These are phyloP conservation scores for Hypocreales sp. DNA, from an alignment of 2,329 filamentous ascomycete species.

Conservation along the genomic window DNA sequence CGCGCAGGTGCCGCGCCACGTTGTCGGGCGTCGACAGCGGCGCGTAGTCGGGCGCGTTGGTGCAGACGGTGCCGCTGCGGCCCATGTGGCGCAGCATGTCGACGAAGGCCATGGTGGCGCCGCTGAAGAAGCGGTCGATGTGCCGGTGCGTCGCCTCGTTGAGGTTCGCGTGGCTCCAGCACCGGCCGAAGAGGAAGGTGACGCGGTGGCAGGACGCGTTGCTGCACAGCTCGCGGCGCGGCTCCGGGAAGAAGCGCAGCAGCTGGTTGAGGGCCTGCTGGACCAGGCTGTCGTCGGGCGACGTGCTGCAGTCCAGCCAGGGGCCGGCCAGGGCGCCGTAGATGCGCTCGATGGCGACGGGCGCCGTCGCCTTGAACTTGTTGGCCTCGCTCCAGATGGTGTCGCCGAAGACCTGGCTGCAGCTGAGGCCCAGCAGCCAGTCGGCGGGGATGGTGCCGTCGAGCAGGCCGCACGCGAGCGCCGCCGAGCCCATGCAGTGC, in stretches of 20 bases:
- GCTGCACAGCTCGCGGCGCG: slow-evolving; percentile 40
- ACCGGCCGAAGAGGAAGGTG: slow-evolving; percentile 42
- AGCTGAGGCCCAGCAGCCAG: slow-evolving; percentile 43
- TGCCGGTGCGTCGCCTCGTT: slow-evolving; percentile 50
- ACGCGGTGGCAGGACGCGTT: slow-evolving; percentile 46
- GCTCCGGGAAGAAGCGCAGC: slow-evolving; percentile 41
- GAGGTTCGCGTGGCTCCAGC: slow-evolving; percentile 48
- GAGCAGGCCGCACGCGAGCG: slow-evolving; percentile 40
- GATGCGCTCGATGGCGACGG: slow-evolving; percentile 30
- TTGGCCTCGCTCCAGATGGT: slow-evolving; percentile 41
- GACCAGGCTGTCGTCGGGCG: slow-evolving; percentile 23
- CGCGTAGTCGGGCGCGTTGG: slow-evolving; percentile 31
- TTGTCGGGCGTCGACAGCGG: slow-evolving; percentile 34
- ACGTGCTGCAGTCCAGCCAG: slow-evolving; percentile 39
- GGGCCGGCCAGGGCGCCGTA: slow-evolving; percentile 31
- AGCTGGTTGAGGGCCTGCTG: slow-evolving; percentile 38
- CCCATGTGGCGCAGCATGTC: slow-evolving; percentile 42
- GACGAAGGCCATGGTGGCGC: slow-evolving; percentile 43
- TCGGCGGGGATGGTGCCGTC: slow-evolving; percentile 40
- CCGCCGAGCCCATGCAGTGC: slow-evolving; percentile 50
- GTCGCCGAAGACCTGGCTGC: slow-evolving; percentile 49
- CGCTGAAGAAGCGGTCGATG: slow-evolving; percentile 45
- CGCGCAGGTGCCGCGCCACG: slow-evolving; percentile 29
- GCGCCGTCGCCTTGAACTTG: slow-evolving; percentile 36
- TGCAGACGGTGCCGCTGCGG: slow-evolving; percentile 30